Conservation (phyloP, 352 stramenopile species). For the Phytophthora citricola region DNA sequence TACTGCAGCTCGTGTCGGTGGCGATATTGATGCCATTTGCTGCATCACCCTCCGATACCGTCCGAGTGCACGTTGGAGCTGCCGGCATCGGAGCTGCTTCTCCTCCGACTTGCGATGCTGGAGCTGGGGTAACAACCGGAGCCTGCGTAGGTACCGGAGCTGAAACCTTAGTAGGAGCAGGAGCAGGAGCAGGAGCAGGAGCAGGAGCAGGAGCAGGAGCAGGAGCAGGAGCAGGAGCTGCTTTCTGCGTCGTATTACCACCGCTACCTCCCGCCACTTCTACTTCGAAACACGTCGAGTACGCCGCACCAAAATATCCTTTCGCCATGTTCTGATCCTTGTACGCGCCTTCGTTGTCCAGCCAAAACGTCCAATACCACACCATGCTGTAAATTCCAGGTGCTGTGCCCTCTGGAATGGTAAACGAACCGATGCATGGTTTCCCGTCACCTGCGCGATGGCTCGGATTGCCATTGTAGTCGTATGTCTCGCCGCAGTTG, state of each 20-base stretch:
- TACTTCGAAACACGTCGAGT: constrained; percentile 71
- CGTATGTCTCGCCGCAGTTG: constrained; percentile 63
- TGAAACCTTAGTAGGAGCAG: neutral
- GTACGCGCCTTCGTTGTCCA: constrained; percentile 56
- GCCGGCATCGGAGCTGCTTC: constrained; percentile 8
- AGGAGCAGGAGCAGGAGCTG: constrained; percentile 4
- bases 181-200: neutral
- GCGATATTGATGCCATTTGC: constrained; percentile 9
- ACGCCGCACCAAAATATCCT: constrained; percentile 75
- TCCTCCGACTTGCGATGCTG: neutral
- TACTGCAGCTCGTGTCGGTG: constrained; percentile 12
- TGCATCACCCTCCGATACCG: constrained; percentile 13
- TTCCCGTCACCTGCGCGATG: constrained; percentile 62
- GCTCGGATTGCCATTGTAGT: constrained; percentile 48
- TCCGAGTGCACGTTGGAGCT: constrained; percentile 9
- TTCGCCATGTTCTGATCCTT: constrained; percentile 53
- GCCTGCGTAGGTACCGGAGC: neutral
- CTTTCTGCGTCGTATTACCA: constrained; percentile 1
- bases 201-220: neutral
- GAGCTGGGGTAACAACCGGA: neutral
- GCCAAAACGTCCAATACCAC: constrained; percentile 79
- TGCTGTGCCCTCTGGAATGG: constrained; percentile 49
- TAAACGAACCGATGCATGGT: constrained; percentile 64
- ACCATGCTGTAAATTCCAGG: constrained; percentile 68
- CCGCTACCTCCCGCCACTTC: constrained; percentile 36